These are phyloP conservation scores for Phalaenopsis equestris DNA, from an alignment of 106 monocot genomes.

Conservation along the genomic window DNA sequence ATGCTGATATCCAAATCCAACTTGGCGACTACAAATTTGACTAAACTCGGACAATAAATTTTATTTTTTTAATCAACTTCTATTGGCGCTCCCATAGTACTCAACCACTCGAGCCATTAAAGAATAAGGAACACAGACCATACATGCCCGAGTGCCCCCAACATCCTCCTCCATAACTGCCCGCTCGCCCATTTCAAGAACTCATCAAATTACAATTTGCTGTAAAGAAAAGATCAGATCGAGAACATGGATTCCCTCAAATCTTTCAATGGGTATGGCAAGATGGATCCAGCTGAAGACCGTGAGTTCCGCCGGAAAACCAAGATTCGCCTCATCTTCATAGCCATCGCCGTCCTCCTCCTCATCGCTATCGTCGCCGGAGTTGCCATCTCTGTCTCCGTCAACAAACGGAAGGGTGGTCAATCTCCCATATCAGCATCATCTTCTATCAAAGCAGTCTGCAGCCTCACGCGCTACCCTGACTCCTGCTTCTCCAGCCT, in stretches of 20 bases:
- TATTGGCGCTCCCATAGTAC: no score
- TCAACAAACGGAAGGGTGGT: conserved; percentile 10
- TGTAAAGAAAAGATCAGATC: no score
- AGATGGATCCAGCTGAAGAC: conserved; percentile 27
- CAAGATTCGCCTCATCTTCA: conserved; percentile 30
- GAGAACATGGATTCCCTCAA: conserved; percentile 29
- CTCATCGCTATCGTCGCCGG: conserved; percentile 35
- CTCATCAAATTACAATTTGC: no score
- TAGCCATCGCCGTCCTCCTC: conserved; percentile 26
- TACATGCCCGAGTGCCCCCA: no score
- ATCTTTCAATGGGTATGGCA: conserved; percentile 48
- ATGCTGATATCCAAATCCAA: no score
- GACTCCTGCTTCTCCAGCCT: conserved; percentile 53
- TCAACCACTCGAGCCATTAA: no score
- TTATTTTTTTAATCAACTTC: no score
- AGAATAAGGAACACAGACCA: no score
- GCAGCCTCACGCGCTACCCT: conserved; percentile 49
- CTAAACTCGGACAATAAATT: no score
- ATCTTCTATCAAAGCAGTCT: conserved; percentile 48
- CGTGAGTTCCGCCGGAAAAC: conserved; percentile 29
- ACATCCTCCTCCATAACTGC: no score
- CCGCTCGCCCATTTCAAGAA: no score
- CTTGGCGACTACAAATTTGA: no score
- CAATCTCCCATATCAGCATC: conserved; percentile 7
- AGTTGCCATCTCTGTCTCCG: conserved; percentile 14